phyloP scores from a whole-genome alignment of 2,329 filamentous ascomycete species.

The Coniochaeta sp. region DNA sequence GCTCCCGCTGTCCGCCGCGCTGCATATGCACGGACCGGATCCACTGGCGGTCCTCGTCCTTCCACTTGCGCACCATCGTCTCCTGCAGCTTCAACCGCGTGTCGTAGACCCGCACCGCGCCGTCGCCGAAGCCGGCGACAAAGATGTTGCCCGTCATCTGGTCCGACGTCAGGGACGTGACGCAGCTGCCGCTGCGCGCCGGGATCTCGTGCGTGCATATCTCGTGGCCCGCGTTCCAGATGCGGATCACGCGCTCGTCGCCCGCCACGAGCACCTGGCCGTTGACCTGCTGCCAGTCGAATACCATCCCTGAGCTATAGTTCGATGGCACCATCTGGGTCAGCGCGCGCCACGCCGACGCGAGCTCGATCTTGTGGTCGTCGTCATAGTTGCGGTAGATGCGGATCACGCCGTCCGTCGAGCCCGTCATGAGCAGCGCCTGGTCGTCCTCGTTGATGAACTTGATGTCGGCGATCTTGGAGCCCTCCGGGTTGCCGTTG shows the following conservation, averaged over 20 bases:
- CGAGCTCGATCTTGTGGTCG: slow-evolving; percentile 68
- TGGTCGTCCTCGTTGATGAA: slow-evolving; percentile 99
- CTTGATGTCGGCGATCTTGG: slow-evolving; percentile 86
- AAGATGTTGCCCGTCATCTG: slow-evolving; percentile 97
- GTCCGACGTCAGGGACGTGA: slow-evolving; percentile 92
- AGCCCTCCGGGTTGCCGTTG: slow-evolving; percentile 87
- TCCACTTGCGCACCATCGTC: slow-evolving; percentile 94
- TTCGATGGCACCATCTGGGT: slow-evolving; percentile 93
- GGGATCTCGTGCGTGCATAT: slow-evolving; percentile 91
- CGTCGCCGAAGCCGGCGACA: slow-evolving; percentile 92
- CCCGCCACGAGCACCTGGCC: slow-evolving; percentile 92
- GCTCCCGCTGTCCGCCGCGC: slow-evolving; percentile 83
- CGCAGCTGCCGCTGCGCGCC: slow-evolving; percentile 87
- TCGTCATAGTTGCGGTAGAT: slow-evolving; percentile 90
- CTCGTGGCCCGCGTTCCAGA: slow-evolving; percentile 94
- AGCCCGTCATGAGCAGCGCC: slow-evolving; percentile 88
- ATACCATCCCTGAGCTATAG: slow-evolving; percentile 89
- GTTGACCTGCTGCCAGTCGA: slow-evolving; percentile 98
- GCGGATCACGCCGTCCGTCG: slow-evolving; percentile 88
- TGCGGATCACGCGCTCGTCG: slow-evolving; percentile 88
- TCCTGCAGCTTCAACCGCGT: slow-evolving; percentile 76
- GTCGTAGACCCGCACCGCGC: slow-evolving; percentile 89
- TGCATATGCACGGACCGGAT: slow-evolving; percentile 96
- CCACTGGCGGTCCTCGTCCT: slow-evolving; percentile 85
- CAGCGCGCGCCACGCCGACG: slow-evolving; percentile 84